Evolutionary conservation across 2,329 filamentous ascomycete species (phyloP).

Genomic region (Coccinonectria pachysandricola): DNA sequence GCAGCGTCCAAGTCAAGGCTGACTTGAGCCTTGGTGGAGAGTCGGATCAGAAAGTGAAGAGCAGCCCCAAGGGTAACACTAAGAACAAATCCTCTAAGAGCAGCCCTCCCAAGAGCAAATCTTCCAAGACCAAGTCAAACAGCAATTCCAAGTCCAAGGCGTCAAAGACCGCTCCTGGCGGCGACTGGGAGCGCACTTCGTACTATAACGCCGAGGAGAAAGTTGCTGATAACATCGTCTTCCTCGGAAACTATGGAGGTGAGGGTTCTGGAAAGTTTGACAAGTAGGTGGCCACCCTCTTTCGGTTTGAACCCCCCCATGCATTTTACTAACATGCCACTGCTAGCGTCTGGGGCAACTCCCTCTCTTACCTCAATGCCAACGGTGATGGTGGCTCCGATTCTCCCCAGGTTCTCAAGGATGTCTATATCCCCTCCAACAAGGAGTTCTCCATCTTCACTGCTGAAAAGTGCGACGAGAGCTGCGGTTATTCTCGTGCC

Average conservation of each 20-base stretch:
- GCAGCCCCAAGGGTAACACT: slow-evolving; percentile 1
- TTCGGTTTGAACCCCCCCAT: background rate
- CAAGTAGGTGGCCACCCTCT: slow-evolving; percentile 27
- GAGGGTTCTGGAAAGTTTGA: slow-evolving; percentile 33
- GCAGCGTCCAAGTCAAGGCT: slow-evolving; percentile 7
- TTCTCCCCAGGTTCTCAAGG: slow-evolving; percentile 29
- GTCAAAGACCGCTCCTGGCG: slow-evolving; percentile 4
- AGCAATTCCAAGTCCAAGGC: slow-evolving; percentile 6
- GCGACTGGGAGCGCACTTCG: slow-evolving; percentile 30
- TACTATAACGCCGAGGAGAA: slow-evolving; percentile 35
- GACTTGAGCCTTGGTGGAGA: too few species aligned
- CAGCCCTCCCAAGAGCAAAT: slow-evolving; percentile 7
- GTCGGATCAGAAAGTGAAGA: too few species aligned
- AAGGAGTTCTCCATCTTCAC: slow-evolving; percentile 38
- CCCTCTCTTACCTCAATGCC: slow-evolving; percentile 35
- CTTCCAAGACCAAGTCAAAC: slow-evolving; percentile 4
- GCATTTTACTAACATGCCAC: too few species aligned
- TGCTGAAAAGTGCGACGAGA: slow-evolving; percentile 29
- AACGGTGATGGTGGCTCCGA: slow-evolving; percentile 29
- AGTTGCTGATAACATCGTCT: slow-evolving; percentile 33
- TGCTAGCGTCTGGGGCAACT: slow-evolving; percentile 32
- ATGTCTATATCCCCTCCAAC: slow-evolving; percentile 30
- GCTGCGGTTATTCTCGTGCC: slow-evolving; percentile 35
- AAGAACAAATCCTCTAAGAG: slow-evolving; percentile 1
- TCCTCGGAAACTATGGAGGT: slow-evolving; percentile 38